These are phyloP conservation scores for Yarrowia osloensis DNA, from an alignment of 805 yeast species.

Conservation along the genomic window DNA sequence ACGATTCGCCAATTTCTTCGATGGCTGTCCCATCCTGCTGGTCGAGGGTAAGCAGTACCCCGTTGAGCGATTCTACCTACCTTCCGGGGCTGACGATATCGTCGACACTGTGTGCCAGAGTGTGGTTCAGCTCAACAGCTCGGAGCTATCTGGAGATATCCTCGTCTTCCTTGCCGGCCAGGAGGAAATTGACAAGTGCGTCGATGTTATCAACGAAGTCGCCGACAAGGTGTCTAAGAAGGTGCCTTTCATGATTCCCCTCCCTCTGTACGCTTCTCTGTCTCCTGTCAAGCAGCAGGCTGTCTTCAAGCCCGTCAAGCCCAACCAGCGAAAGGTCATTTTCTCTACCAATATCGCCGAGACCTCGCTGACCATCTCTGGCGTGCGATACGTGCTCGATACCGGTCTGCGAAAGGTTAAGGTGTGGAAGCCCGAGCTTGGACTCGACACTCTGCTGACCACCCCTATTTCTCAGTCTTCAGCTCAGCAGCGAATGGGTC, in stretches of 20 bases:
- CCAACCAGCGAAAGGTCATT: constrained; percentile 78
- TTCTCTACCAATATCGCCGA: constrained; percentile 96
- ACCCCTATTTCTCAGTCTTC: constrained; percentile 93
- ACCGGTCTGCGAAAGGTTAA: constrained; percentile 91
- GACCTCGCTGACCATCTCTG: constrained; percentile 94
- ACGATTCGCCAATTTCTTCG: constrained; percentile 74
- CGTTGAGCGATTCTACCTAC: constrained; percentile 70
- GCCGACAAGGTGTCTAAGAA: constrained; percentile 69
- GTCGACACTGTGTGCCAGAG: constrained; percentile 77
- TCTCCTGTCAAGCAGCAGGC: constrained; percentile 80
- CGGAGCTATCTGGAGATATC: constrained; percentile 88
- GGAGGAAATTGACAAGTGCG: constrained; percentile 92
- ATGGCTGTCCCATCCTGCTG: constrained; percentile 72
- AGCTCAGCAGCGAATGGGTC: constrained; percentile 93
- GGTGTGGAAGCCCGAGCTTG: constrained; percentile 91
- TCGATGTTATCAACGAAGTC: constrained; percentile 54
- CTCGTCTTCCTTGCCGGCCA: constrained; percentile 93
- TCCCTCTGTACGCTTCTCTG: constrained; percentile 92
- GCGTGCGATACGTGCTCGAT: constrained; percentile 90
- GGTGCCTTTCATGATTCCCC: constrained; percentile 72
- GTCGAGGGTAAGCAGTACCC: constrained; percentile 90
- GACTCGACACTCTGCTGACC: constrained; percentile 87
- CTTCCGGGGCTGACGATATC: constrained; percentile 71
- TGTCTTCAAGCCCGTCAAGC: constrained; percentile 68
- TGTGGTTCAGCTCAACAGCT: constrained; percentile 72